Conservation (phyloP, 306 rosid genomes). For the Acacia acuminata region DNA sequence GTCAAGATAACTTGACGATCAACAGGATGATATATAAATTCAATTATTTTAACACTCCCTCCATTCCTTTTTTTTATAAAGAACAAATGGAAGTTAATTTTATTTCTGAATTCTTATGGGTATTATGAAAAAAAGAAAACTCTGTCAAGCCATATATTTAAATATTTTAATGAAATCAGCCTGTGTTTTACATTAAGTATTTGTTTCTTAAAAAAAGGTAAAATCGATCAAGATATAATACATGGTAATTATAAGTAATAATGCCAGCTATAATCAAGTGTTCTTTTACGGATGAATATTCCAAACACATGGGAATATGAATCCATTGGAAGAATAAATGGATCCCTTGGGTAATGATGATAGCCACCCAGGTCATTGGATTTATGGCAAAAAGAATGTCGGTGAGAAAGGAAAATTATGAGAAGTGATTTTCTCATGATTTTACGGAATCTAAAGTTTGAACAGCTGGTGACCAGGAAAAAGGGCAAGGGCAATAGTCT, state of each 20-base stretch:
- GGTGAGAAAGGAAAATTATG: constrained; percentile 34
- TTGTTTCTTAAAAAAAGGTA: neutral
- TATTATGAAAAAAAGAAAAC: too few relatives aligned
- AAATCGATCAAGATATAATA: neutral
- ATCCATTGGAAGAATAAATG: neutral
- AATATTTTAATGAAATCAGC: too few relatives aligned
- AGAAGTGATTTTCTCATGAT: constrained; percentile 13
- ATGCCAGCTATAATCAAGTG: neutral
- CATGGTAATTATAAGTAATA: neutral
- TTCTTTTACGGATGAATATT: neutral
- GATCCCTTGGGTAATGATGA: neutral
- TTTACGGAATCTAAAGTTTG: neutral
- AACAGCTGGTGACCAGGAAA: neutral
- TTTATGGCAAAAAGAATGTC: constrained; percentile 36
- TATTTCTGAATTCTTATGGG: too few relatives aligned
- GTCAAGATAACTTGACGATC: too few relatives aligned
- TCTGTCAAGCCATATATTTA: neutral
- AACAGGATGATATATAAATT: too few relatives aligned
- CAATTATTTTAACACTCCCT: neutral
- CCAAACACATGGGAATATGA: neutral
- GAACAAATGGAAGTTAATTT: too few relatives aligned
- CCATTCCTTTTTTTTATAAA: too few relatives aligned
- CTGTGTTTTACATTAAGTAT: too few relatives aligned
- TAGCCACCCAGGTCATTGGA: neutral
- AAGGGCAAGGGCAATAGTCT: neutral